Evolutionary conservation across 352 stramenopile genomes (phyloP), one percentile per base, ranked within the genome.

Genomic region (Phytopythium cucurbitacearum): DNA sequence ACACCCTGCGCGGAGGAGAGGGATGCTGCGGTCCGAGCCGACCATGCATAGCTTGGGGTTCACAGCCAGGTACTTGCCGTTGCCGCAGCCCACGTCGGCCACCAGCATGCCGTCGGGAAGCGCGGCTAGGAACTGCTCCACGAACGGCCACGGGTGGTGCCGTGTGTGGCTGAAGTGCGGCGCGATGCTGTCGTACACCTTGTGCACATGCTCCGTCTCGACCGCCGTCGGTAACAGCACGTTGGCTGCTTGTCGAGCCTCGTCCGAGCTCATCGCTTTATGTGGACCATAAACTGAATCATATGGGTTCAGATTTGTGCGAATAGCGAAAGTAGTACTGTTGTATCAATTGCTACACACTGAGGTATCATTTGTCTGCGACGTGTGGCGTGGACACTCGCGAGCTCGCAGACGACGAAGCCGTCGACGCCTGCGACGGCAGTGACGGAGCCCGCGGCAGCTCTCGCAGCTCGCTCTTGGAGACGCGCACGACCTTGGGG

Each of bases 151-250:
- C 55, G 80, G 81, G 40, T 85, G 69, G 48, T 94, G 84, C 34
- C 84, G 72, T n/a, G 81, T 92, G 56, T 90, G 84, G 56, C 74
- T 91, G 51, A 92, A 92, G 59, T 94, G 84, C 44, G 76, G 72
- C 39, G 84, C 84, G 54, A 94, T 94, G 54, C 73, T 71, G 63
- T 92, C 81, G 69, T 92, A 94, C 13, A 94, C 80, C 21, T 87
- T 85, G 59, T 92, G 84, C 43, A 94, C 81, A 51, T 94, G 80
- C 62, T 94, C 73, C 10, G 62, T 62, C 65, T 94, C 84, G 11
- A 94, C 60, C 34, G 66, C 58, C n/a, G 75, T 73, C 8, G 83
- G 73, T 16, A 54, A 50, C 43, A 89, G 64, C 32, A 60, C 13
- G 12, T 57, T 72, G 39, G 37, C 56, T 0, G 37, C 54, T 28